phyloP scores from a whole-genome alignment of 768 basidiomycete genomes.

The Lentinus tigrinus region DNA sequence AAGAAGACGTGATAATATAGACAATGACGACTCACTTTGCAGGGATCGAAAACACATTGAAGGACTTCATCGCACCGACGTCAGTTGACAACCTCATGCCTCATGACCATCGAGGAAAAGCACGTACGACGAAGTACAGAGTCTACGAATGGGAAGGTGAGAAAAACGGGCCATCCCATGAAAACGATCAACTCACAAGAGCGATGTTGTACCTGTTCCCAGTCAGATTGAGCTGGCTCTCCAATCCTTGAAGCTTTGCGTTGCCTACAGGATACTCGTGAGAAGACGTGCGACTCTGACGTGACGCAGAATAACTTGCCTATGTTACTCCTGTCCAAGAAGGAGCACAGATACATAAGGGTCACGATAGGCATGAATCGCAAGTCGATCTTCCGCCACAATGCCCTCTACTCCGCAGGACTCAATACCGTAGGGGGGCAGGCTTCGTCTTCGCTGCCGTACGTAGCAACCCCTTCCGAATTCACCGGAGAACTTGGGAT shows the following conservation, averaged over 20 bases:
- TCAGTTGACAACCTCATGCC: conserved; percentile 50
- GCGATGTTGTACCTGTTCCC: conserved; percentile 65
- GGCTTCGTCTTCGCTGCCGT: background rate
- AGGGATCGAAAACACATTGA: conserved; percentile 65
- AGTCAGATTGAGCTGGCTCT: conserved; percentile 49
- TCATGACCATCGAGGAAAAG: no score
- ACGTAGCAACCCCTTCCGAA: no score
- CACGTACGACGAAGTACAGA: conserved; percentile 20
- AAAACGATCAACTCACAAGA: conserved; percentile 36
- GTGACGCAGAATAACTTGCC: conserved; percentile 3
- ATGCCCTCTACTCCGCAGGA: conserved; percentile 33
- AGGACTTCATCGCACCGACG: conserved; percentile 37
- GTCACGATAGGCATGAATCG: conserved; percentile 30
- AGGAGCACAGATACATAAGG: conserved; percentile 26
- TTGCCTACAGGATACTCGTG: conserved; percentile 13
- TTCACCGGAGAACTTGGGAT: no score
- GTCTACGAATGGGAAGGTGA: background rate
- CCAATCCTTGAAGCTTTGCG: conserved; percentile 42
- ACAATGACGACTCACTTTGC: conserved; percentile 49
- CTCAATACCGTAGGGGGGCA: conserved; percentile 26
- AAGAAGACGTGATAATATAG: no score
- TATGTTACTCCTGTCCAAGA: conserved; percentile 28
- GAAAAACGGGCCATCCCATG: background rate
- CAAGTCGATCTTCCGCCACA: conserved; percentile 29
- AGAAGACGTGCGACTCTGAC: background rate